phyloP scores from a whole-genome alignment of 1,139 yeast genomes.

The Candida sp. region DNA sequence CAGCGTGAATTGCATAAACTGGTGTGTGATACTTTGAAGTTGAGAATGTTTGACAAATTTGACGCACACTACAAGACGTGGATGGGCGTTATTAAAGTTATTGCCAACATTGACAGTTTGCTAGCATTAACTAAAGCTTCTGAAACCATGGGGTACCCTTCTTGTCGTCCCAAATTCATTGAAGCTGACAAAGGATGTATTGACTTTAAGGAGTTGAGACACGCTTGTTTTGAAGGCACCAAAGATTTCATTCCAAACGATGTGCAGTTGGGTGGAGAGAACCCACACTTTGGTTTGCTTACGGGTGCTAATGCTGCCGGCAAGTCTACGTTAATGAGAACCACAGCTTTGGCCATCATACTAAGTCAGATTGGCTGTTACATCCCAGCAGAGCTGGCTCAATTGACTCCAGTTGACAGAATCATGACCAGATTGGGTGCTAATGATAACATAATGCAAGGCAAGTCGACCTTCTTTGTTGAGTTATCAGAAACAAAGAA shows the following conservation, averaged over 20 bases:
- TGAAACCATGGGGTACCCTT: slow-evolving; percentile 77
- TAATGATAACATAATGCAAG: slow-evolving; percentile 96
- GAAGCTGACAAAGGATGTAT: slow-evolving; percentile 55
- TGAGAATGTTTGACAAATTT: slow-evolving; percentile 73
- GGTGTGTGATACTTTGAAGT: slow-evolving; percentile 72
- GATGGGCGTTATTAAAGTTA: slow-evolving; percentile 59
- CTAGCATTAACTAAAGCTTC: slow-evolving; percentile 82
- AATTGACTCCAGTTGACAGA: slow-evolving; percentile 81
- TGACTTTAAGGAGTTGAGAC: slow-evolving; percentile 80
- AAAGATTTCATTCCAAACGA: slow-evolving; percentile 93
- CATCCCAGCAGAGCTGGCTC: slow-evolving; percentile 79
- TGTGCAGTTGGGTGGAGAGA: slow-evolving; percentile 71
- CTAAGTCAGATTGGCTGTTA: slow-evolving; percentile 95
- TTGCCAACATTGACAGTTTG: slow-evolving; percentile 81
- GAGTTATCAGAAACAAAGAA: slow-evolving; percentile 94
- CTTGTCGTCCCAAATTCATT: slow-evolving; percentile 82
- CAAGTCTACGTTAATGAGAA: slow-evolving; percentile 90
- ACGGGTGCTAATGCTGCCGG: slow-evolving; percentile 99
- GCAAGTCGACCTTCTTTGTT: slow-evolving; percentile 94
- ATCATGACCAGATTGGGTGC: slow-evolving; percentile 98
- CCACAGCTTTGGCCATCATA: slow-evolving; percentile 92
- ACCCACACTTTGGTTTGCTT: slow-evolving; percentile 74
- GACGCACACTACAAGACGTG: slow-evolving; percentile 63
- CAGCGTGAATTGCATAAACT: slow-evolving; percentile 83
- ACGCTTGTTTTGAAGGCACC: slow-evolving; percentile 80